Evolutionary conservation across 768 basidiomycete species (phyloP), one percentile per base, ranked within the genome.

Genomic region (Rhodotorula kratochvilovae): DNA sequence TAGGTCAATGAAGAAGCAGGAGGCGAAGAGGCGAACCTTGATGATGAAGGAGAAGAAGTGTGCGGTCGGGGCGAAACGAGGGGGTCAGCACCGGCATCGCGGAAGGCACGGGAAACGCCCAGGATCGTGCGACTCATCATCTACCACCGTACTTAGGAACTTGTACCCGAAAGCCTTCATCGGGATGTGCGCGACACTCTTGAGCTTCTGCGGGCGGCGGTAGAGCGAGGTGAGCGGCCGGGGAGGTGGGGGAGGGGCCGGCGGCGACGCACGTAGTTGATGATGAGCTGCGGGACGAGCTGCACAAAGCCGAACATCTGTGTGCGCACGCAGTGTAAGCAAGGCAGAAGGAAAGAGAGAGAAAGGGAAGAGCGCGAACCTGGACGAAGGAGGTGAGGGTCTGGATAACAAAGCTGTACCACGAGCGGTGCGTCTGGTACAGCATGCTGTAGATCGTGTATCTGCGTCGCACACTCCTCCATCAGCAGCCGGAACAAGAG

Each of bases 231-330:
- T 97, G 94, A 78, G 97, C 95, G n/a, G n/a, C n/a, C n/a, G n/a
- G n/a, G n/a, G n/a, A n/a, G n/a, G n/a, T n/a, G n/a, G 43, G 46
- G 12, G 43, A 45, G 2, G 27, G 27, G 33, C 5, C 7, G 27
- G 2, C 35, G 7, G 35, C n/a, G 53, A 56, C 55, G 55, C 8
- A 36, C 35, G 42, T 66, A 92, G 85, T 84, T 92, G 91, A 71
- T 58, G 65, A 71, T 42, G n/a, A 67, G 80, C 66, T 79, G 79
- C 39, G 81, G 80, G 25, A 82, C 73, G 57, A 82, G 79, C 87
- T 93, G 85, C 76, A 96, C 93, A 81, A 99, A 99, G 70, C 95
- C 96, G 80, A 98, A 97, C 88, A 92, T 92, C 78, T 92, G 92
- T 50, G 92, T 90, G 39, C 13, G 58, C 51, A 11, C 54, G 61